Conservation (phyloP, 1,284 basidiomycete genomes). For the Sporisorium graminicola region DNA sequence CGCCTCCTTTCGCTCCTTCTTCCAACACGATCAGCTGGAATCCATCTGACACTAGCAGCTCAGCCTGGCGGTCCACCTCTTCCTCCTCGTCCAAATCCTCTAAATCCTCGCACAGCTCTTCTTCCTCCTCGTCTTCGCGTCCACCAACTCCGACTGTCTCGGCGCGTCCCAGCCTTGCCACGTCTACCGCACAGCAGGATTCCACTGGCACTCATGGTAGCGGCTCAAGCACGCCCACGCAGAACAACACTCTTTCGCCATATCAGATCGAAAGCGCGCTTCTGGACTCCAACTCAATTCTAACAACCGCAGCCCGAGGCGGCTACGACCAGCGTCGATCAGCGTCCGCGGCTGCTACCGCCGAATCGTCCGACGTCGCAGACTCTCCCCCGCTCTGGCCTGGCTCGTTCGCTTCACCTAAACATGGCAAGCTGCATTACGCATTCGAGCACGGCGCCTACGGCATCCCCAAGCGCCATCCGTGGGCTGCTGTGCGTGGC, state of each 20-base stretch:
- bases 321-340: constrained; percentile 23
- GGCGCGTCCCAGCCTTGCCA: constrained; percentile 26
- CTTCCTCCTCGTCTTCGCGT: constrained; percentile 33
- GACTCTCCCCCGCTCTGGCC: constrained; percentile 40
- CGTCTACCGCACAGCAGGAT: constrained; percentile 38
- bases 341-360: constrained; percentile 15
- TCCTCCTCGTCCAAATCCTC: constrained; percentile 31
- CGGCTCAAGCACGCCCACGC: constrained; percentile 43
- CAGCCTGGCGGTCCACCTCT: constrained; percentile 20
- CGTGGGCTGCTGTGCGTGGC: constrained; percentile 52
- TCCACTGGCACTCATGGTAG: constrained; percentile 30
- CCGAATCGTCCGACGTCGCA: constrained; percentile 18
- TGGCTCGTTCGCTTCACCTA: constrained; percentile 30
- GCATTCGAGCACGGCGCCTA: constrained; percentile 70
- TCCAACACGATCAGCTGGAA: constrained; percentile 9
- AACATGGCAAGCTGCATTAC: constrained; percentile 39
- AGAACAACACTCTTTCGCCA: constrained; percentile 25
- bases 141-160: constrained; percentile 32
- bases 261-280: constrained; percentile 35
- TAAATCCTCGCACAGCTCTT: constrained; percentile 27
- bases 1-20: constrained; percentile 1
- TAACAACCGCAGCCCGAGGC: constrained; percentile 26
- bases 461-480: constrained; percentile 71
- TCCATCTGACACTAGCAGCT: constrained; percentile 11
- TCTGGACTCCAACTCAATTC: constrained; percentile 19